Conservation (phyloP, 192 early-diverging fungal genomes). For the Podila minutissima region DNA sequence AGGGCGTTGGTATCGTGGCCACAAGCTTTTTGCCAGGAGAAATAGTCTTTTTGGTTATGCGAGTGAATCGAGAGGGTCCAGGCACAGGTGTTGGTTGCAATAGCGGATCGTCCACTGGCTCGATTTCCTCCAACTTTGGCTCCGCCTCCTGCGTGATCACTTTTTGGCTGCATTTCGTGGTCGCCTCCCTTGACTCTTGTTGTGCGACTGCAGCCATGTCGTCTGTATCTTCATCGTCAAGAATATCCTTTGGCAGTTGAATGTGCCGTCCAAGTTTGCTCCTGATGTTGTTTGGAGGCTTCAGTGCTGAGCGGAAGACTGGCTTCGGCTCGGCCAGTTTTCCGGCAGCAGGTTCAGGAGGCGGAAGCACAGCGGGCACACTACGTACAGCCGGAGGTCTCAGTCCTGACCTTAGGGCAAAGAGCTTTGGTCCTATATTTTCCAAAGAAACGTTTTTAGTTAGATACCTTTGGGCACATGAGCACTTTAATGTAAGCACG, state of each 20-base stretch:
- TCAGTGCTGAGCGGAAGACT: constrained; percentile 35
- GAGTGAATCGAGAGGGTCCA: constrained; percentile 36
- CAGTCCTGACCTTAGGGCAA: background rate
- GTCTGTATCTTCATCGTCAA: constrained; percentile 8
- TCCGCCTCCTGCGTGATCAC: background rate
- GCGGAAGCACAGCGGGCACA: background rate
- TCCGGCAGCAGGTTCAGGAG: background rate
- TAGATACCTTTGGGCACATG: no score
- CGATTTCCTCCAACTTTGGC: background rate
- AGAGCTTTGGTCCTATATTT: no score
- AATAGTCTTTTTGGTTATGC: constrained; percentile 20
- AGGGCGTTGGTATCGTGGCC: constrained; percentile 29
- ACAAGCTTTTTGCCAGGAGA: constrained; percentile 21
- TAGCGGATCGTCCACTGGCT: background rate
- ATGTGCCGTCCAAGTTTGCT: constrained; percentile 43
- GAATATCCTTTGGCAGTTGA: constrained; percentile 29
- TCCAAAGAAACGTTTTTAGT: no score
- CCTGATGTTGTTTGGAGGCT: constrained; percentile 14
- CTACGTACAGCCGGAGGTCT: background rate
- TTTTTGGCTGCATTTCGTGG: no score
- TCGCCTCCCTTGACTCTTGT: background rate
- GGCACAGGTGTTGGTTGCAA: background rate
- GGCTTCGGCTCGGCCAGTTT: background rate
- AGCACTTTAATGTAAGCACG: no score
- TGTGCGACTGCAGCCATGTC: background rate